Base-by-base conservation (phyloP, 805 yeast species). In the Spathaspora hagerdaliae region DNA sequence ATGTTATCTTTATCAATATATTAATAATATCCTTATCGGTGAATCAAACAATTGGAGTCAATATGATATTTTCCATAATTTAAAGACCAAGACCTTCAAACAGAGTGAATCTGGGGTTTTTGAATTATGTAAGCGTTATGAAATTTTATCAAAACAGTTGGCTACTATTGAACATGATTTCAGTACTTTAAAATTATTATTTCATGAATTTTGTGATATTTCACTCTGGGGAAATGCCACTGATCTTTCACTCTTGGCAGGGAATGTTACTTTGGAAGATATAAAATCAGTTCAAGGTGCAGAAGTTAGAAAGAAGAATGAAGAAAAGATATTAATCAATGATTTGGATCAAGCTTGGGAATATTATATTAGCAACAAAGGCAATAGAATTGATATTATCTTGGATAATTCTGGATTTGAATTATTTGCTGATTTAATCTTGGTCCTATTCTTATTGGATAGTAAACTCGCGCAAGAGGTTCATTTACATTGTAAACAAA, bases 191-290 rank as follows among this genome's bases (percentile, higher is more conserved):
- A 63, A 73, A 49, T 55, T 84, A 10, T 68, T 89, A 38, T 91
- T 90, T 71, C 78, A 74, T 50, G 99, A 94, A 61, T 86, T 91
- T 51, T 67, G 87, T 37, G 96, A 90, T 60, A 79, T 92, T 45
- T 87, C 97, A 0, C 67, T 94, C 44, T 94, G 99, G 99, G 99
- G 99, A 27, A 94, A 94, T 64, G 97, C 98, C 14, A 88, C 97
- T 4, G 99, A 94, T 64, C 75, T 94, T 58, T 89, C 97, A 0
- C 70, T 95, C 44, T 73, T 94, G 51, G 91, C 95, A 4, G 90
- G 87, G 48, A 89, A 92, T n/a, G 81, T 90, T 7, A 59, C 74
- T 2, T 62, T 89, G 27, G 97, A 91, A 39, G 97, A 94, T 53
- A 85, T 94, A 57, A 86, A 88, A 64, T 82, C 92, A 6, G 81